Conservation (phyloP, 306 rosid genomes). For the Mimosa pudica region DNA sequence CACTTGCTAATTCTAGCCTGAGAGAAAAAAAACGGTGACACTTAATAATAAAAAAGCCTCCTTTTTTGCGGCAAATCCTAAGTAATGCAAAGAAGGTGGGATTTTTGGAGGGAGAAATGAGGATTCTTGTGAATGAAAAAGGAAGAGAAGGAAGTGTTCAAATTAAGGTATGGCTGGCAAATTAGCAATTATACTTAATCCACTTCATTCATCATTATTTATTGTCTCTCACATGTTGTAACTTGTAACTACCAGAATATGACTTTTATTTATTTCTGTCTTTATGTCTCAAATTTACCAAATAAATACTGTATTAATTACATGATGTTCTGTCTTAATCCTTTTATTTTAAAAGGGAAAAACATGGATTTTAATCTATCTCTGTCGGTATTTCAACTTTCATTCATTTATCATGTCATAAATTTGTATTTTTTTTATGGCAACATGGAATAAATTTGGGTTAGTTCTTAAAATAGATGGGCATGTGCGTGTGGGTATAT, state of each 20-base stretch:
- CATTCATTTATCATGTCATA: not conserved
- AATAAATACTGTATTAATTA: not conserved
- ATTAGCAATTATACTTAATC: not conserved
- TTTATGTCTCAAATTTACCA: not conserved
- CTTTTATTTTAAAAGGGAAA: not conserved
- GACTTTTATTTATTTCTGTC: not conserved
- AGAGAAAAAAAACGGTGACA: not conserved
- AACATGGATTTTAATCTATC: not conserved
- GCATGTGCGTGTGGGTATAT: not conserved
- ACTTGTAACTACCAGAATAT: no score
- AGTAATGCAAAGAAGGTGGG: not conserved
- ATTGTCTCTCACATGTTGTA: not conserved
- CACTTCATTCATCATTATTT: not conserved
- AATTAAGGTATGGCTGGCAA: constrained; percentile 18
- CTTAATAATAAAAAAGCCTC: not conserved
- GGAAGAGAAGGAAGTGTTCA: constrained; percentile 37
- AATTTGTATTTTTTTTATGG: not conserved
- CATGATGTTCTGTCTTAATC: not conserved
- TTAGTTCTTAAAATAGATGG: not conserved
- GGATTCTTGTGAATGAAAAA: constrained; percentile 15
- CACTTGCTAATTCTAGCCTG: constrained; percentile 1
- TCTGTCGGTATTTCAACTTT: not conserved
- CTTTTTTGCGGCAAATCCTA: constrained; percentile 29
- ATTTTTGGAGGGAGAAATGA: not conserved
- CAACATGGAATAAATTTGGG: not conserved